These are phyloP conservation scores for Syzygium malaccense DNA, from an alignment of 441 rosid species.

Conservation along the genomic window DNA sequence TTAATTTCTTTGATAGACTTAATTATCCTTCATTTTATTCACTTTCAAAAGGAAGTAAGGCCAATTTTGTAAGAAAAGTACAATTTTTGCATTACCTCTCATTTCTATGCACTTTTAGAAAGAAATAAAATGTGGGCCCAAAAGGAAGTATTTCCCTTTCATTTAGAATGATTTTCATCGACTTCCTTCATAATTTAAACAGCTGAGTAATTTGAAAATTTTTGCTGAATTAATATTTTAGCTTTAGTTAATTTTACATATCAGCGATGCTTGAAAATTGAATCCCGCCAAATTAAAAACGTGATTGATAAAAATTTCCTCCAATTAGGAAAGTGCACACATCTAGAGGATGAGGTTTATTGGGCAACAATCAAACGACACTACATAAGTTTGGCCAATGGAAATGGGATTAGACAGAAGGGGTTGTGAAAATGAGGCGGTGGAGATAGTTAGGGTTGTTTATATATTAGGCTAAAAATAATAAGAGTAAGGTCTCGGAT, in stretches of 20 bases:
- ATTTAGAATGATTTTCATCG: neutral
- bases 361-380: too few species aligned
- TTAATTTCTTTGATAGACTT: neutral
- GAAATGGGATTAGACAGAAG: neutral
- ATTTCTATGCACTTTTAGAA: neutral
- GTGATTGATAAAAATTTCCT: neutral
- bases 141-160: neutral
- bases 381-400: neutral
- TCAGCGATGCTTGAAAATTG: neutral
- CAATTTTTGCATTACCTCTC: neutral
- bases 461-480: too few species aligned
- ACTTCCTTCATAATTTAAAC: neutral
- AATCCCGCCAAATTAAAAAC: neutral
- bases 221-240: neutral
- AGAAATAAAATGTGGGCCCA: neutral
- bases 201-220: neutral
- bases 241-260: neutral
- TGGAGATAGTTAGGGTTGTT: too few species aligned
- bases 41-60: neutral
- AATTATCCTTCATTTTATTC: neutral
- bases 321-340: too few species aligned
- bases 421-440: neutral
- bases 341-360: too few species aligned
- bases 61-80: too few species aligned
- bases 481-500: neutral